Conservation (phyloP, 805 yeast species). For the Phaffomyces thermotolerans region DNA sequence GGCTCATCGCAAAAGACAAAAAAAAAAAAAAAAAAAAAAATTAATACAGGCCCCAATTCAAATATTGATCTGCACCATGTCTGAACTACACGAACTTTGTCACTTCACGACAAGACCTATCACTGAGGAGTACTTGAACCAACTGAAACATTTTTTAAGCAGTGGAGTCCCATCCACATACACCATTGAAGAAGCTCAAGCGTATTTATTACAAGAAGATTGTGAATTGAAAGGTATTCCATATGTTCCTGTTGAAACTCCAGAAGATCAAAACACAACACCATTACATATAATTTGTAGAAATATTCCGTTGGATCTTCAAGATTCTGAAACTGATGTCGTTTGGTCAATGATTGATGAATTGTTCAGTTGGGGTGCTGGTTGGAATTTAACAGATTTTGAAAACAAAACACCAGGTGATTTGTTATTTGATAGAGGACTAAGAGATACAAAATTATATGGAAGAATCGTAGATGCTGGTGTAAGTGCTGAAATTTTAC, state of each 20-base stretch:
- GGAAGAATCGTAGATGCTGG: conserved; percentile 68
- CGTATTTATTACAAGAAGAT: conserved; percentile 26
- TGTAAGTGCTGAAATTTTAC: conserved; percentile 76
- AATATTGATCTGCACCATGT: conserved; percentile 35
- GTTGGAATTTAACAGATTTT: conserved; percentile 77
- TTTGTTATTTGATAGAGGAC: conserved; percentile 49
- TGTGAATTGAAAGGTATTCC: conserved; percentile 30
- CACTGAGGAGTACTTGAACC: conserved; percentile 31
- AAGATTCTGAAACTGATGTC: conserved; percentile 35
- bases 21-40: too few species aligned
- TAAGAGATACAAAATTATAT: conserved; percentile 37
- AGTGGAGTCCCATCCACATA: conserved; percentile 79
- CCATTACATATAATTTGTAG: conserved; percentile 69
- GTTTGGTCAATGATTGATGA: conserved; percentile 51
- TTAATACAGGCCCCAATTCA: too few species aligned
- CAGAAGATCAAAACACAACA: conserved; percentile 52
- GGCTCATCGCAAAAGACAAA: conserved; percentile 2
- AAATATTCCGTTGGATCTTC: conserved; percentile 36
- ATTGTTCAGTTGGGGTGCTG: conserved; percentile 81
- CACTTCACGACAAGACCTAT: conserved; percentile 47
- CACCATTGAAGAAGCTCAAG: conserved; percentile 68
- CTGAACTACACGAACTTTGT: conserved; percentile 66
- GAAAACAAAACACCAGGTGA: conserved; percentile 82
- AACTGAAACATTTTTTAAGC: conserved; percentile 40
- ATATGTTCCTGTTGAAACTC: conserved; percentile 31